Evolutionary conservation across 257 asterid genomes (phyloP).

Genomic region (Przewalskia tangutica): DNA sequence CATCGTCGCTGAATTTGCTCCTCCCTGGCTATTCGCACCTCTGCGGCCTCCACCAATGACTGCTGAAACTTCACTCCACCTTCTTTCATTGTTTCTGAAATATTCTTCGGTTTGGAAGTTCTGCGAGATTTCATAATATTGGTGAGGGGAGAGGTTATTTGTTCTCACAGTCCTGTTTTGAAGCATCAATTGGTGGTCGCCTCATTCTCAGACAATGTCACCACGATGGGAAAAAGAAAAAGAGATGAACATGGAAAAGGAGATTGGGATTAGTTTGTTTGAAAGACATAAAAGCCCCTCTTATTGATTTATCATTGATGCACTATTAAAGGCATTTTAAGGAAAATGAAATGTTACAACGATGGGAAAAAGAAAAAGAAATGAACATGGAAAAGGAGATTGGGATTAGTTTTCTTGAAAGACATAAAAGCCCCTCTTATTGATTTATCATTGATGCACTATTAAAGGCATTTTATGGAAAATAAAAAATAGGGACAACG

Average conservation of each 20-base stretch:
- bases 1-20: not conserved
- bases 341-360: not conserved
- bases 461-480: not conserved
- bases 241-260: not conserved
- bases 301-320: not conserved
- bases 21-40: not conserved
- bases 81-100: not conserved
- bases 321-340: not conserved
- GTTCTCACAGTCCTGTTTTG: not conserved
- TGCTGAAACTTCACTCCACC: not conserved
- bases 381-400: not conserved
- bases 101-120: not conserved
- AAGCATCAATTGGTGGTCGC: not conserved
- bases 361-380: not conserved
- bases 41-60: too few relatives aligned
- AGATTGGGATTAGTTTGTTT: not conserved
- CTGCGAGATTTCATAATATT: not conserved
- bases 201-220: not conserved
- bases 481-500: not conserved
- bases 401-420: too few relatives aligned
- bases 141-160: not conserved
- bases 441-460: not conserved
- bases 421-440: not conserved
- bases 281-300: not conserved
- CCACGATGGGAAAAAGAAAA: not conserved